These are phyloP conservation scores for Coemansia reversa DNA, from an alignment of 192 early-diverging fungal genomes.

Conservation along the genomic window DNA sequence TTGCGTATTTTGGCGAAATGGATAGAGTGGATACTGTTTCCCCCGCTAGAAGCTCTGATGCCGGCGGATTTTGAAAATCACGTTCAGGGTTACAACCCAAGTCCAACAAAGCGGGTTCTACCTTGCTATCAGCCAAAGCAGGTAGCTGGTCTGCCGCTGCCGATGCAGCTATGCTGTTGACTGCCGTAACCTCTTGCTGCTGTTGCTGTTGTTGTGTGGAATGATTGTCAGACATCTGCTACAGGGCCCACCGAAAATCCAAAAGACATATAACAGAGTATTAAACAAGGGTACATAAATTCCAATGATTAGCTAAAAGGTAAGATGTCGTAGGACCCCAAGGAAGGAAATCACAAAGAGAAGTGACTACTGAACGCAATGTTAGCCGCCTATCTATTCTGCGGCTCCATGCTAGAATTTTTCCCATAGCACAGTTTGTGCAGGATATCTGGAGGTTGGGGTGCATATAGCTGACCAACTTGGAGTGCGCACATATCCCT, in stretches of 20 bases:
- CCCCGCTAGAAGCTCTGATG: neutral
- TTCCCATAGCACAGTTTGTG: neutral
- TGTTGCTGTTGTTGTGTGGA: slow-evolving; percentile 11
- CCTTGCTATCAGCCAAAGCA: too few relatives aligned
- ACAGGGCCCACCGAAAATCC: slow-evolving; percentile 10
- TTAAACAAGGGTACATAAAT: slow-evolving; percentile 4
- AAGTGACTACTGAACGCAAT: too few relatives aligned
- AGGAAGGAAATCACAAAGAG: too few relatives aligned
- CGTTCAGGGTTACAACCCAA: too few relatives aligned
- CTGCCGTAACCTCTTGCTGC: slow-evolving; percentile 13
- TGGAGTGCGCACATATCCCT: slow-evolving; percentile 5
- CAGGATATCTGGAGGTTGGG: slow-evolving; percentile 7
- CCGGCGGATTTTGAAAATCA: neutral
- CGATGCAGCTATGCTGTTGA: slow-evolving; percentile 11
- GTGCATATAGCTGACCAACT: slow-evolving; percentile 4
- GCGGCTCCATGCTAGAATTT: neutral
- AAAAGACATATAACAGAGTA: neutral
- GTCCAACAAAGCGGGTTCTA: too few relatives aligned
- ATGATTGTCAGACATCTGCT: slow-evolving; percentile 51
- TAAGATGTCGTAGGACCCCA: neutral
- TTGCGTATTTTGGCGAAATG: neutral
- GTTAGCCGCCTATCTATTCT: neutral
- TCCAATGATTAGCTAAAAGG: slow-evolving; percentile 2
- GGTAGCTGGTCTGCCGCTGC: neutral
- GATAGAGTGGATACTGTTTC: neutral